These are phyloP conservation scores for Pseudocercospora fijiensis DNA, from an alignment of 2,329 filamentous ascomycete species.

Conservation along the genomic window DNA sequence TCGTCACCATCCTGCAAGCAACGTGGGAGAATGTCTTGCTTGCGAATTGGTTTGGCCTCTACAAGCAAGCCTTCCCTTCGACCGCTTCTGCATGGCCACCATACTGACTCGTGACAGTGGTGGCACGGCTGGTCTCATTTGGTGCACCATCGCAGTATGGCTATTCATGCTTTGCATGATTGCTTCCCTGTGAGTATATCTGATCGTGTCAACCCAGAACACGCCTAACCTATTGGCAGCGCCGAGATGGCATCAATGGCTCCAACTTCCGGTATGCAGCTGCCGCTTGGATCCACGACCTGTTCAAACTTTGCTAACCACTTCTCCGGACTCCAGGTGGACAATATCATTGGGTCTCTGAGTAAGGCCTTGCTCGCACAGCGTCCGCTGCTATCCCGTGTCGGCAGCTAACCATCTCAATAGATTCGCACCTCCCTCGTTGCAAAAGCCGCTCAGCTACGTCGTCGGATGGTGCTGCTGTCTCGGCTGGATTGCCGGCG, in stretches of 20 bases:
- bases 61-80: conserved; percentile 20
- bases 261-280: conserved; percentile 31
- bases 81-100: not conserved
- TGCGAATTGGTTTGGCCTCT: conserved; percentile 34
- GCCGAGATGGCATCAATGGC: conserved; percentile 39
- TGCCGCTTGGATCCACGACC: not conserved
- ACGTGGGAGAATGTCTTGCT: conserved; percentile 55
- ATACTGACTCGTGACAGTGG: conserved; percentile 2
- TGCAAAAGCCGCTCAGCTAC: conserved; percentile 48
- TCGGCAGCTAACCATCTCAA: not conserved
- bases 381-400: not conserved
- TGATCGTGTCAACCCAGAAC: not conserved
- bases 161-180: conserved; percentile 36
- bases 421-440: conserved; percentile 43
- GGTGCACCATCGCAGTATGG: conserved; percentile 38
- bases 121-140: conserved; percentile 30
- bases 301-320: not conserved
- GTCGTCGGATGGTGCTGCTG: conserved; percentile 46
- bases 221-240: conserved; percentile 18
- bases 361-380: conserved; percentile 21
- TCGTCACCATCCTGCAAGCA: conserved; percentile 54
- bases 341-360: conserved; percentile 40
- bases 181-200: conserved; percentile 31
- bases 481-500: conserved; percentile 38
- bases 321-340: conserved; percentile 10